Percentiles rank a stretch among this genome's conserved stretches.
Conservation (phyloP, 768 basidiomycete genomes). For the Crepidotus variabilis region DNA sequence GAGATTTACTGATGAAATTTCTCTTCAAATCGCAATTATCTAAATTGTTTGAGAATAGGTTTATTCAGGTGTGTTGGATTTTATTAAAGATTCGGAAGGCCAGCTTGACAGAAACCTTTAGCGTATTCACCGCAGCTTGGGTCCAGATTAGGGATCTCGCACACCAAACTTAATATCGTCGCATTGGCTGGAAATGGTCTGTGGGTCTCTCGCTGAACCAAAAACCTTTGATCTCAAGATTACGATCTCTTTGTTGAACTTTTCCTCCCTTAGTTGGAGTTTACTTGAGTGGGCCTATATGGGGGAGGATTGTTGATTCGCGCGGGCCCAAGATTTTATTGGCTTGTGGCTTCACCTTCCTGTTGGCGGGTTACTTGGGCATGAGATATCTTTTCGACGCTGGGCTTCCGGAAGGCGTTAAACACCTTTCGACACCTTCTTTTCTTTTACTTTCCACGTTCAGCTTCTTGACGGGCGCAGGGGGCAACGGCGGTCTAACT, state of each 20-base stretch:
- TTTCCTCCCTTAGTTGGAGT: conserved; percentile 54
- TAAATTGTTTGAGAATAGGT: conserved; percentile 22
- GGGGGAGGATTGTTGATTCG: conserved; percentile 75
- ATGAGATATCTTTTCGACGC: conserved; percentile 65
- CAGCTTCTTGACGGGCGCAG: conserved; percentile 71
- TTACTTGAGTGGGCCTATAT: conserved; percentile 70
- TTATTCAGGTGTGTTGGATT: conserved; percentile 33
- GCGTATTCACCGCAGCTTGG: conserved; percentile 90
- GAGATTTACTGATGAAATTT: conserved; percentile 3
- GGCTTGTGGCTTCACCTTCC: conserved; percentile 49
- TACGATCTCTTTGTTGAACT: not conserved
- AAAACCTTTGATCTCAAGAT: not conserved
- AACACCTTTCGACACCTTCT: conserved; percentile 35
- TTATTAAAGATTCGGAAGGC: not conserved
- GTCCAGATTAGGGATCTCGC: conserved; percentile 65
- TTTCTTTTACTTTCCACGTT: conserved; percentile 55
- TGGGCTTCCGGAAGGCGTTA: conserved; percentile 34
- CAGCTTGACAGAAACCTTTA: conserved; percentile 16
- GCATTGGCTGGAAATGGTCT: conserved; percentile 76
- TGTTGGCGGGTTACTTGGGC: conserved; percentile 72
- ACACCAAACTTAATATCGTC: conserved; percentile 80
- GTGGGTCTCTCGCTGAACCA: conserved; percentile 14
- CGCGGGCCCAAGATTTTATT: conserved; percentile 71
- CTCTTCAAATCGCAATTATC: not conserved
- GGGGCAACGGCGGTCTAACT: conserved; percentile 68